Evolutionary conservation across 208 protist species (phyloP), one percentile per base, ranked within the genome.

Genomic region (Acanthamoeba quina): DNA sequence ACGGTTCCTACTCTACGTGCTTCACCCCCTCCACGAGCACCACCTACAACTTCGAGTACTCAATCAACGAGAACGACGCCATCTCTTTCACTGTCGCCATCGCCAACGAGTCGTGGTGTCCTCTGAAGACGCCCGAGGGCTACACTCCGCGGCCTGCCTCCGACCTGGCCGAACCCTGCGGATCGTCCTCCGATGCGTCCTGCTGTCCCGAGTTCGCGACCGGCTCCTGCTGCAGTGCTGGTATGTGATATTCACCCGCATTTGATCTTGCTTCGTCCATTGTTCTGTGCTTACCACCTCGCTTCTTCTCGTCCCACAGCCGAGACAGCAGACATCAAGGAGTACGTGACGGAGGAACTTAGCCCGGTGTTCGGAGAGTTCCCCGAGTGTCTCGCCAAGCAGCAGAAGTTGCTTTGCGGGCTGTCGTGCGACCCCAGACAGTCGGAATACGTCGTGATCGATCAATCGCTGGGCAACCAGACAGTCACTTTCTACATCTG

Each of bases 351-450:
- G 17, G 58, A 15, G 2, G 88, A 80, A 11, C 64, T 78, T 3
- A 10, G 0, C 17, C 88, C 90, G 5, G 66, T 85, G 49, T 94
- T 85, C 49, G 29, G 37, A 1, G 49, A 24, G 24, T 68, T 49
- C 34, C 47, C 90, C 6, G 17, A 62, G 44, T 94, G 90, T 34
- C 37, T 94, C 10, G 72, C 64, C 19, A 37, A 47, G 29, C 47
- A 64, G 54, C 54, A 94, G 72, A 49, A 64, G 24, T 26, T 94
- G 52, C 37, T 94, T 0, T 94, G 90, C 19, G 90, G 90, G 7
- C 70, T 94, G n/a, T 70, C 74, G 4, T 94, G 90, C 29, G 90
- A 94, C 21, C 90, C 90, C 10, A 31, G 64, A 24, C 90, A 94
- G 26, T 86, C 70, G 9, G 62, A 76, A 29, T 82, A 94, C 44